phyloP scores from a whole-genome alignment of 1,139 yeast species.

The Pichia sp. region DNA sequence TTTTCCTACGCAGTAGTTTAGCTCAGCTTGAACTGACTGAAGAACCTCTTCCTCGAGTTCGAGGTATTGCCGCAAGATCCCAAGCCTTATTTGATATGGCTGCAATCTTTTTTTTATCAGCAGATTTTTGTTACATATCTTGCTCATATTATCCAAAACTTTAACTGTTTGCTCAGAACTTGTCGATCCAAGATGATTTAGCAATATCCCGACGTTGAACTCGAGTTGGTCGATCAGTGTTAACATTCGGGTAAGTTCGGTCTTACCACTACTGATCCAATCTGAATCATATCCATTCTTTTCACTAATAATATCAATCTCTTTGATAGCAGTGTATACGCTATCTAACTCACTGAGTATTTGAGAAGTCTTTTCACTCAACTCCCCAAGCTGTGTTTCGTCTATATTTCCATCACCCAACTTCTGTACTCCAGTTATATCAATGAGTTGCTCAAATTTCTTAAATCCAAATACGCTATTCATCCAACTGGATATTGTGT shows the following conservation, averaged over 20 bases:
- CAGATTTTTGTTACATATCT: conserved; percentile 34
- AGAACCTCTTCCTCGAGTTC: conserved; percentile 51
- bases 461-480: too few species aligned
- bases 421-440: neutral
- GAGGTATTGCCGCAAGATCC: conserved; percentile 48
- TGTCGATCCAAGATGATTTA: conserved; percentile 5
- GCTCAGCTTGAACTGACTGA: conserved; percentile 43
- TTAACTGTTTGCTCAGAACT: neutral
- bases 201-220: conserved; percentile 2
- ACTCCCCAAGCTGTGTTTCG: too few species aligned
- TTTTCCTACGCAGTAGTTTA: conserved; percentile 35
- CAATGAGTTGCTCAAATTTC: neutral
- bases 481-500: too few species aligned
- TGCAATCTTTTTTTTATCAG: conserved; percentile 35
- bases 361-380: too few species aligned
- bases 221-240: conserved; percentile 29
- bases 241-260: conserved; percentile 34
- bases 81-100: conserved; percentile 38
- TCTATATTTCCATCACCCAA: too few species aligned
- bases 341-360: too few species aligned
- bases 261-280: conserved; percentile 46
- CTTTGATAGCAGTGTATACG: neutral
- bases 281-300: conserved; percentile 2
- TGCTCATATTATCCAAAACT: conserved; percentile 39
- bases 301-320: conserved; percentile 5